A percentile compares a stretch with the other conserved stretches of the same genome.
phyloP scores from a whole-genome alignment of 306 rosid genomes.

The Glycine tomentella region DNA sequence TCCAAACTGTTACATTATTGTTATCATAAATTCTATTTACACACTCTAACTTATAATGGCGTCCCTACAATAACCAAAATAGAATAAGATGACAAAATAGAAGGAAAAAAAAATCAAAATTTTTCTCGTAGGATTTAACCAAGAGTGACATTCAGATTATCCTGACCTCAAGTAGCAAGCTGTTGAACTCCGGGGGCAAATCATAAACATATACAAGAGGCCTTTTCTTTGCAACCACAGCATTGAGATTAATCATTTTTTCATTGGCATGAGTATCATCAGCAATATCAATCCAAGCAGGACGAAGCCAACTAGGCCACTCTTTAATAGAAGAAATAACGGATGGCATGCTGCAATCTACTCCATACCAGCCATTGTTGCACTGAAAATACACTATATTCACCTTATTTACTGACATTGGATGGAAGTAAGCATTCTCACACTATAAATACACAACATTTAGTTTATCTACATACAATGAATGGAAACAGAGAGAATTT shows the following conservation, averaged over 20 bases:
- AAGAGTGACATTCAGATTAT: conserved; percentile 48
- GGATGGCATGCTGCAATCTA: conserved; percentile 94
- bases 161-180: conserved; percentile 86
- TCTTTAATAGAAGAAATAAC: conserved; percentile 68
- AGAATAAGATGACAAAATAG: conserved; percentile 9
- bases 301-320: conserved; percentile 97
- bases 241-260: conserved; percentile 62
- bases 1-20: conserved; percentile 81
- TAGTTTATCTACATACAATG: conserved; percentile 39
- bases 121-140: conserved; percentile 40
- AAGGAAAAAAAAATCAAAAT: conserved; percentile 14
- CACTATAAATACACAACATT: conserved; percentile 53
- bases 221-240: conserved; percentile 77
- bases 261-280: conserved; percentile 49
- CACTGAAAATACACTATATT: conserved; percentile 70
- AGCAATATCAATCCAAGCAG: conserved; percentile 78
- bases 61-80: conserved; percentile 71
- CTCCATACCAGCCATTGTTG: conserved; percentile 91
- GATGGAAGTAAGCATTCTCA: conserved; percentile 51
- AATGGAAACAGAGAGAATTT: conserved; percentile 16
- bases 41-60: conserved; percentile 88
- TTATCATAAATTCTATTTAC: conserved; percentile 83
- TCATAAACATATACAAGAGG: conserved; percentile 93
- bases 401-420: conserved; percentile 46
- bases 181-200: conserved; percentile 88